phyloP scores from a whole-genome alignment of 2,329 filamentous ascomycete genomes.

The Catunica adiposa region DNA sequence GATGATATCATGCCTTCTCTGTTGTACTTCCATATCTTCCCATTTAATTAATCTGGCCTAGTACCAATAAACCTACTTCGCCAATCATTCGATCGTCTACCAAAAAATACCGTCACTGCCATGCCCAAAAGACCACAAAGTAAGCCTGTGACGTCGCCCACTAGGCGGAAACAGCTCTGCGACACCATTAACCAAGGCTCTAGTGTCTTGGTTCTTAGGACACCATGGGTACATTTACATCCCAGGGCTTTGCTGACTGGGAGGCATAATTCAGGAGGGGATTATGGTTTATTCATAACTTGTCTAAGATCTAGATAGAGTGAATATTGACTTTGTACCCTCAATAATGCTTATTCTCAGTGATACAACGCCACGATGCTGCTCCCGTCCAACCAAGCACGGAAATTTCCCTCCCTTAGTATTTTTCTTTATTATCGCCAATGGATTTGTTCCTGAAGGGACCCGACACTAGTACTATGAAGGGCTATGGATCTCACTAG shows the following conservation, averaged over 20 bases:
- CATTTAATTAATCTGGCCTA: no score
- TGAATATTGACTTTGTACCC: no score
- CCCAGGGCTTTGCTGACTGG: background rate
- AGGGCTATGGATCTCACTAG: background rate
- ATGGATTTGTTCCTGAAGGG: background rate
- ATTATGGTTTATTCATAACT: no score
- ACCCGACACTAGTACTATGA: background rate
- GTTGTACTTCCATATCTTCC: no score
- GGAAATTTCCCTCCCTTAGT: no score
- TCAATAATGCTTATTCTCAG: no score
- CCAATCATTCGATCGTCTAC: background rate
- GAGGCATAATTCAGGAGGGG: no score
- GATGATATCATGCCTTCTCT: no score
- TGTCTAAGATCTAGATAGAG: no score
- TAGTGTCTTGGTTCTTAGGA: background rate
- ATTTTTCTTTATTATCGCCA: background rate
- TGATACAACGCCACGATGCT: no score
- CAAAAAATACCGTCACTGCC: background rate
- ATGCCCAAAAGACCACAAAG: background rate
- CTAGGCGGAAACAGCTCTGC: slow-evolving; percentile 1
- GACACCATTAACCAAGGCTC: background rate
- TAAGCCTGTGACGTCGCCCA: slow-evolving; percentile 2
- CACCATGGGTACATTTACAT: no score
- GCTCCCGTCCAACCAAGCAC: no score
- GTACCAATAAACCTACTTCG: background rate